Evolutionary conservation across 1,139 yeast genomes (phyloP), one percentile per base, ranked within the genome.

Genomic region (Candida dubliniensis): DNA sequence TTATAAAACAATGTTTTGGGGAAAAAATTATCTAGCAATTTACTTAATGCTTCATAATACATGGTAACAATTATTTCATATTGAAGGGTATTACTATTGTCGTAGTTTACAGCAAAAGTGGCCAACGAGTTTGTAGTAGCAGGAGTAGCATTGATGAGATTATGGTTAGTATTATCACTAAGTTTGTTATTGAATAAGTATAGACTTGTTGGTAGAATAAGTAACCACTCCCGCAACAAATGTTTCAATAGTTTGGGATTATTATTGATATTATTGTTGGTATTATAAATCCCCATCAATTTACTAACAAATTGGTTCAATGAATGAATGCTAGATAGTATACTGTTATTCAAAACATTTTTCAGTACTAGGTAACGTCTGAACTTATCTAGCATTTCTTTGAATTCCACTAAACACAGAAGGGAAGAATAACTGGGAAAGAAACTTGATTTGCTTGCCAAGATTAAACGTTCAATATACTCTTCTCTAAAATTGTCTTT

Each of bases 211-310:
- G 71, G 69, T 2, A 59, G 36, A 10, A 60, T 61, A 4, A 59
- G 47, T 25, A 62, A 46, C 66, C 68, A 65, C n/a, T 48, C 49
- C 34, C 69, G 51, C 24, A 66, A 49, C 4, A 62, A 36, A 15
- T 48, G 47, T 45, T 60, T 64, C 13, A 62, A 41, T 8, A 48
- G 12, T 10, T 24, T n/a, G 5, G 45, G 38, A 15, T 27, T 24
- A 12, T 31, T 24, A 36, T 26, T 10, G 8, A 13, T 36, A 10
- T 10, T 10, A n/a, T 24, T 8, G 38, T 11, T 26, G 23, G 35
- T 2, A 11, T 5, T 8, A 18, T 53, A 18, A 51, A 32, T 52
- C 50, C 13, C 38, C 37, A n/a, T 40, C 36, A 12, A 43, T 15
- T 13, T 39, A 27, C 10, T 39, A 9, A 52, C 11, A 33, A 50